phyloP scores from a whole-genome alignment of 2,329 filamentous ascomycete genomes.

The Orbilia quercus region DNA sequence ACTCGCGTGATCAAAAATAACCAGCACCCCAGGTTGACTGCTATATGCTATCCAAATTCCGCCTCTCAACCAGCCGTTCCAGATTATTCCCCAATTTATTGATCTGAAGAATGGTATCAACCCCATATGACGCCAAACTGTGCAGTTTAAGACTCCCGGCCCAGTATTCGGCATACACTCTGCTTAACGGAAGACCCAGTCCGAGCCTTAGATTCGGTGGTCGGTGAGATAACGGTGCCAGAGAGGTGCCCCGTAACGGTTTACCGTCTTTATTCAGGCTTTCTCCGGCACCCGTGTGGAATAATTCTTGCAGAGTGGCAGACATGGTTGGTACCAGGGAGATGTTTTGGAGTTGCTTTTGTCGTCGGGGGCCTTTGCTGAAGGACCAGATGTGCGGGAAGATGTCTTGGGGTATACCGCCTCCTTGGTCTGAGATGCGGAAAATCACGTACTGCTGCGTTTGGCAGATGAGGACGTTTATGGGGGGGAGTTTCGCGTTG shows the following conservation, averaged over 20 bases:
- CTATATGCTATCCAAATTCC: constrained; percentile 63
- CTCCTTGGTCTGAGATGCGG: constrained; percentile 92
- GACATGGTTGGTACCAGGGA: constrained; percentile 88
- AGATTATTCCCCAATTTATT: constrained; percentile 98
- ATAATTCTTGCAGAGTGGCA: constrained; percentile 89
- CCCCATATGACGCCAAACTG: constrained; percentile 86
- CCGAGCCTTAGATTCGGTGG: constrained; percentile 88
- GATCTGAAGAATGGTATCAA: constrained; percentile 95
- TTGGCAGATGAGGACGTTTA: constrained; percentile 94
- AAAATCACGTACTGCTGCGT: constrained; percentile 95
- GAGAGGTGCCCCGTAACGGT: constrained; percentile 68
- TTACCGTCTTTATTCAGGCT: constrained; percentile 51
- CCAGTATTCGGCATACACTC: constrained; percentile 98
- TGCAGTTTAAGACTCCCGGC: constrained; percentile 73
- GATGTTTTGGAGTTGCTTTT: constrained; percentile 83
- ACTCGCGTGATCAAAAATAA: neutral
- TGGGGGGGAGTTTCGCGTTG: constrained; percentile 74
- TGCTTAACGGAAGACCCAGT: constrained; percentile 91
- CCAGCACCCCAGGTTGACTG: constrained; percentile 1
- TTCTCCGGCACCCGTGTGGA: constrained; percentile 41
- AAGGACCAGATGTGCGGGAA: constrained; percentile 96
- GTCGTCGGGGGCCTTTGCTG: constrained; percentile 81
- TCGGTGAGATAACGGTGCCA: constrained; percentile 81
- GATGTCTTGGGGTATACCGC: constrained; percentile 85
- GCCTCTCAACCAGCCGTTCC: constrained; percentile 75